Conservation (phyloP, 352 stramenopile species). For the Phytopythium boreale region DNA sequence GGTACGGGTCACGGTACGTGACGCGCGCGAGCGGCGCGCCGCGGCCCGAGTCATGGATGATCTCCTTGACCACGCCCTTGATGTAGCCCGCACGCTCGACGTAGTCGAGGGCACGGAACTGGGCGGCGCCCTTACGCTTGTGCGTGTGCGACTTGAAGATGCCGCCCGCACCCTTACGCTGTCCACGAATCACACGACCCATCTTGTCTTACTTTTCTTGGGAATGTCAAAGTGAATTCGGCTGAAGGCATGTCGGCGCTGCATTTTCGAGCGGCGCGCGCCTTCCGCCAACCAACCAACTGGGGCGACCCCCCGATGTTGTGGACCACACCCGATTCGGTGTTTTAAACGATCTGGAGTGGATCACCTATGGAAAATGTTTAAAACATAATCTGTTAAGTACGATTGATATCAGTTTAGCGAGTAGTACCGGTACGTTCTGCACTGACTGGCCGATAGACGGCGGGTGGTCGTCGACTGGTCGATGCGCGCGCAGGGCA, state of each 20-base stretch:
- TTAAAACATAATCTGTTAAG: no score
- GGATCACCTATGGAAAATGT: background rate
- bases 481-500: no score
- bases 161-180: conserved; percentile 84
- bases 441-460: no score
- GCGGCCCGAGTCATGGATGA: conserved; percentile 98
- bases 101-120: conserved; percentile 88
- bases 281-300: conserved; percentile 1
- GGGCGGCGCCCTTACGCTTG: conserved; percentile 69
- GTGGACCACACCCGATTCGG: background rate
- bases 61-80: conserved; percentile 98
- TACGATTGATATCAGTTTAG: no score
- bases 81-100: conserved; percentile 96
- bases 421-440: no score
- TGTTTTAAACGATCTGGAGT: background rate
- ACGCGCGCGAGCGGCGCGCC: conserved; percentile 96
- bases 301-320: background rate
- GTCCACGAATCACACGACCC: conserved; percentile 88
- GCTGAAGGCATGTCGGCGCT: no score
- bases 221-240: conserved; percentile 80
- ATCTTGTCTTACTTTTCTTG: conserved; percentile 51
- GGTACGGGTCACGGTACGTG: conserved; percentile 92
- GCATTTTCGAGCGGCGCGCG: no score
- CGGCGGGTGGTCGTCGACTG: no score
- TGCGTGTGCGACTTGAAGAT: conserved; percentile 87